phyloP scores from a whole-genome alignment of 2,329 filamentous ascomycete species.

The Aureobasidium subglaciale region DNA sequence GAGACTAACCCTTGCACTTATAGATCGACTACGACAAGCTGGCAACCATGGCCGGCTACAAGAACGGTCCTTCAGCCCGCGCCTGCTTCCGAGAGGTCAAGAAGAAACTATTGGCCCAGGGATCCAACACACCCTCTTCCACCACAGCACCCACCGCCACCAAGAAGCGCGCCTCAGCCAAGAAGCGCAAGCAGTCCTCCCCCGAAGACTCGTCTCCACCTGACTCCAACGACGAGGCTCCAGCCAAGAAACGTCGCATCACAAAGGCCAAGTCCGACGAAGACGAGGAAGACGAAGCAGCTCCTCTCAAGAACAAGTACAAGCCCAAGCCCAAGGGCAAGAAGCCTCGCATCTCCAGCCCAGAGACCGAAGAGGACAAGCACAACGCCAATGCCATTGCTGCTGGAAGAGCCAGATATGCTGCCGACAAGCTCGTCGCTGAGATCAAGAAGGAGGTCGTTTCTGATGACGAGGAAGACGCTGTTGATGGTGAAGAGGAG shows the following conservation, averaged over 20 bases:
- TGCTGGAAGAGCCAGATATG: background rate
- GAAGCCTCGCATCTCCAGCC: background rate
- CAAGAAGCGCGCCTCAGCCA: constrained; percentile 4
- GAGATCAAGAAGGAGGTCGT: background rate
- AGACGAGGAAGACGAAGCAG: background rate
- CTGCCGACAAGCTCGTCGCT: background rate
- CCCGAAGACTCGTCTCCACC: background rate
- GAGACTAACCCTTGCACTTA: background rate
- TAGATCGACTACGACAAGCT: constrained; percentile 36
- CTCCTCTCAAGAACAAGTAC: background rate
- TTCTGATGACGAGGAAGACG: background rate
- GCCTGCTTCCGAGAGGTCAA: constrained; percentile 31
- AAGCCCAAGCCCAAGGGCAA: background rate
- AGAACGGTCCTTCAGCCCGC: constrained; percentile 30
- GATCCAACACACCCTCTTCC: no score
- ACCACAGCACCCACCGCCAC: background rate
- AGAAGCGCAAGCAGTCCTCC: background rate
- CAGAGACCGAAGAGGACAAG: background rate
- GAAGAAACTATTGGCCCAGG: constrained; percentile 39
- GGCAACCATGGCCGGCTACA: constrained; percentile 30
- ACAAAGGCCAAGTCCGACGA: background rate
- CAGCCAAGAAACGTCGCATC: no score
- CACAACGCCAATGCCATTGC: constrained; percentile 1
- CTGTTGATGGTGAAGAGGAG: background rate
- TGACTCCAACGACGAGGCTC: no score